Base-by-base conservation (phyloP, 2,329 filamentous ascomycete species). In the Leptographium radiaticola region DNA sequence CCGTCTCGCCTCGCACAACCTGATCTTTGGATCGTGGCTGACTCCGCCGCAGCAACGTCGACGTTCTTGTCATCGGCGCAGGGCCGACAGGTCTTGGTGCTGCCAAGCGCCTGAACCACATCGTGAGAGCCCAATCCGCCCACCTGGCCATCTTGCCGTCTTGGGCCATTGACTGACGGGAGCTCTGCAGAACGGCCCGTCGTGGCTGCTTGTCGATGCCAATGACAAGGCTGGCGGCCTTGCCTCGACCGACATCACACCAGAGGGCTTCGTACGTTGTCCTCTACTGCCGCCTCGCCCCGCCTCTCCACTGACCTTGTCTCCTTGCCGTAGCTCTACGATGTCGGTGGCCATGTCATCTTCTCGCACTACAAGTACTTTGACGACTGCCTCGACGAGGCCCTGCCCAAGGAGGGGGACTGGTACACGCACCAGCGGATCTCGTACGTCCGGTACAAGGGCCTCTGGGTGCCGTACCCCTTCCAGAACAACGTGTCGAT, bases 351-450 rank as follows among this genome's bases (percentile, higher is more conserved):
- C 64, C 90, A 96, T 74, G 90, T 96, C 73, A 96, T 96, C 75
- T 96, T 96, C 81, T 96, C 90, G 64, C 90, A 96, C 81, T 98
- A 98, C 86, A 96, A 96, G 77, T 98, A 98, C 83, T 98, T 98
- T 70, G 93, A 98, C 75, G 93, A 98, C 77, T 94, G 88, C 76
- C 85, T 98, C 68, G 81, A 97, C 70, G 93, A 98, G 79, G 93
- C 93, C 52, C 84, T 98, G 44, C 93, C 93, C 65, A 89, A 89
- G 67, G 82, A 89, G 56, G 85, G 88, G 56, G 93, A 98, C 75
- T 98, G 93, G 93, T 97, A 86, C 75, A 88, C 83, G 61, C 93
- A 98, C 77, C 86, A 98, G 79, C 90, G 93, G 68, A 93, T 98
- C 73, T 98, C 93, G 59, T 98, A 98, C 70, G 91, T 98, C 63